Percentiles rank a stretch among this genome's conserved stretches.
Evolutionary conservation across 2,329 filamentous ascomycete species (phyloP).

Genomic region (Colletotrichum sidae): DNA sequence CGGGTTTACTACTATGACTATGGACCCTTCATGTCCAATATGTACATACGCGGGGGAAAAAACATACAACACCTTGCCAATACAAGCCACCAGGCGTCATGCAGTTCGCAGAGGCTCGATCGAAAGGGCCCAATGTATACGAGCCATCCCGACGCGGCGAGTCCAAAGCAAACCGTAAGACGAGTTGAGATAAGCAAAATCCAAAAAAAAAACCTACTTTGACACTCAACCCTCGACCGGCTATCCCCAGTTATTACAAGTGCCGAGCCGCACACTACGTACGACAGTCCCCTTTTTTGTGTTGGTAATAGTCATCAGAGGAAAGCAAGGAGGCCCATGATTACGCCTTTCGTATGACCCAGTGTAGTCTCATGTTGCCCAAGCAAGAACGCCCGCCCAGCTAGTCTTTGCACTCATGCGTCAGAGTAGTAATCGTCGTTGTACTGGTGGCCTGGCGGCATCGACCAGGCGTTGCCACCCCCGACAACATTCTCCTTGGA

Average conservation of each 20-base stretch:
- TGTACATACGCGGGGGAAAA: no score
- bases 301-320: slow-evolving; percentile 20
- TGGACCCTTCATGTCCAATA: no score
- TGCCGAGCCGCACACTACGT: slow-evolving; percentile 25
- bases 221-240: slow-evolving; percentile 7
- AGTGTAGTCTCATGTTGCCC: slow-evolving; percentile 29
- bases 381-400: slow-evolving; percentile 31
- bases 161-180: no score
- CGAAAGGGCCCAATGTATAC: no score
- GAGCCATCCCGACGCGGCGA: no score
- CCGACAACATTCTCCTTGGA: slow-evolving; percentile 63
- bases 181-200: no score
- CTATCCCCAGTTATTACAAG: slow-evolving; percentile 32
- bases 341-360: slow-evolving; percentile 34
- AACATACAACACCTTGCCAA: no score
- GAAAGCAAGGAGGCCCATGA: slow-evolving; percentile 19
- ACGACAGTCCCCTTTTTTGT: slow-evolving; percentile 13
- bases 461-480: slow-evolving; percentile 56
- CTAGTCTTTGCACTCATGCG: slow-evolving; percentile 48
- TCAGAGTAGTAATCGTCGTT: slow-evolving; percentile 69
- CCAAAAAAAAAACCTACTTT: not conserved
- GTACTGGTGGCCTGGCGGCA: slow-evolving; percentile 57
- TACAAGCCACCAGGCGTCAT: no score
- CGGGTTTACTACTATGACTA: no score
- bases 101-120: no score